Conservation (phyloP, 305 asterid genomes). For the Rubia occidens region DNA sequence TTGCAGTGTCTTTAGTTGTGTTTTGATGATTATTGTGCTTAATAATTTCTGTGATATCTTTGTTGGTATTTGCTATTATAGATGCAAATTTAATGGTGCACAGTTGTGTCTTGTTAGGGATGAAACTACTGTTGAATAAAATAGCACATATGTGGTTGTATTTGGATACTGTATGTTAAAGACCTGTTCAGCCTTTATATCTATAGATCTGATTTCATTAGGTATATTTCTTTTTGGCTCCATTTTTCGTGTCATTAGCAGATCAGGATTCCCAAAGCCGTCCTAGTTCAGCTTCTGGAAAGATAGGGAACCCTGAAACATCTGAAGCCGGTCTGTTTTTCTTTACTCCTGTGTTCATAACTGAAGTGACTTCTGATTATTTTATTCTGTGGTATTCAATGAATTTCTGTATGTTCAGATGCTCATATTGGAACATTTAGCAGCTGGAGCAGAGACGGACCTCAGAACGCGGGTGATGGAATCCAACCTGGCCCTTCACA, state of each 20-base stretch:
- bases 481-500: slow-evolving; percentile 44
- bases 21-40: not conserved
- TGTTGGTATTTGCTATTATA: not conserved
- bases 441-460: slow-evolving; percentile 52
- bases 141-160: too few relatives aligned
- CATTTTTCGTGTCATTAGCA: slow-evolving; percentile 24
- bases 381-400: slow-evolving; percentile 5
- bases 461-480: slow-evolving; percentile 49
- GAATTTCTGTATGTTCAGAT: slow-evolving; percentile 41
- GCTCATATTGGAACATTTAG: slow-evolving; percentile 38
- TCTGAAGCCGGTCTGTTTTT: slow-evolving; percentile 51
- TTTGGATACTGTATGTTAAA: too few relatives aligned
- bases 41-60: not conserved
- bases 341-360: slow-evolving; percentile 2
- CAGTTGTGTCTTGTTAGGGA: not conserved
- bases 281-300: slow-evolving; percentile 71
- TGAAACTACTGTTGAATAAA: not conserved
- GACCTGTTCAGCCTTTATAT: not conserved
- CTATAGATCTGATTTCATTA: not conserved
- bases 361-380: not conserved
- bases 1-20: not conserved
- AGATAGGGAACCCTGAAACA: slow-evolving; percentile 33
- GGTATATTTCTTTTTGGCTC: not conserved
- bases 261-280: slow-evolving; percentile 44
- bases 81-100: not conserved